A percentile compares a stretch with the other conserved stretches of the same genome.
These are phyloP conservation scores for Corymbia maculata DNA, from an alignment of 345 rosid genomes.

Conservation along the genomic window DNA sequence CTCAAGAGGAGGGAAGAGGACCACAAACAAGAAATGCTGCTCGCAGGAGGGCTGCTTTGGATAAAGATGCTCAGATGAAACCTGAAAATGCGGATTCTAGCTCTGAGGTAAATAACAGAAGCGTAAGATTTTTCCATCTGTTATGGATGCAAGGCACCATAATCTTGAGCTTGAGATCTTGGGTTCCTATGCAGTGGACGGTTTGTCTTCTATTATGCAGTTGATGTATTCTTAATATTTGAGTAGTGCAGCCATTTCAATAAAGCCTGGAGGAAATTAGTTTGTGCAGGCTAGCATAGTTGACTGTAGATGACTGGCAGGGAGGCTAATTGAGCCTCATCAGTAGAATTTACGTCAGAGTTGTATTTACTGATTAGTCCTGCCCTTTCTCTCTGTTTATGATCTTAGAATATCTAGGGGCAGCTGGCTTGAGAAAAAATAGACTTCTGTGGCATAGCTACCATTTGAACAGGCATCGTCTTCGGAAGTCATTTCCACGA, in stretches of 20 bases:
- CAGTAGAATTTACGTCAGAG: background rate
- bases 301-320: background rate
- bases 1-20: slow-evolving; percentile 68
- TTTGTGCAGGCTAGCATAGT: background rate
- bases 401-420: background rate
- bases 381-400: background rate
- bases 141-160: background rate
- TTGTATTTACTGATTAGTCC: background rate
- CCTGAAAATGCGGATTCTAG: slow-evolving; percentile 65
- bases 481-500: background rate
- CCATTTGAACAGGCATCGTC: background rate
- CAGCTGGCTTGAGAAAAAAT: background rate
- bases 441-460: background rate
- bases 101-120: slow-evolving; percentile 65
- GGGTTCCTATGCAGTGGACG: background rate
- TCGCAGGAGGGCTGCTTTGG: slow-evolving; percentile 78
- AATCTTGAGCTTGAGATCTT: background rate
- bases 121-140: background rate
- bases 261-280: background rate
- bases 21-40: slow-evolving; percentile 93
- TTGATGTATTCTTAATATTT: background rate
- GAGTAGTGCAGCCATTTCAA: background rate
- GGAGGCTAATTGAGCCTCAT: background rate
- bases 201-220: background rate
- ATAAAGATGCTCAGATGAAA: slow-evolving; percentile 72